Percentiles rank a stretch among this genome's conserved stretches.
Evolutionary conservation across 2,329 filamentous ascomycete species (phyloP).

Genomic region (Leptodontidium sp.): DNA sequence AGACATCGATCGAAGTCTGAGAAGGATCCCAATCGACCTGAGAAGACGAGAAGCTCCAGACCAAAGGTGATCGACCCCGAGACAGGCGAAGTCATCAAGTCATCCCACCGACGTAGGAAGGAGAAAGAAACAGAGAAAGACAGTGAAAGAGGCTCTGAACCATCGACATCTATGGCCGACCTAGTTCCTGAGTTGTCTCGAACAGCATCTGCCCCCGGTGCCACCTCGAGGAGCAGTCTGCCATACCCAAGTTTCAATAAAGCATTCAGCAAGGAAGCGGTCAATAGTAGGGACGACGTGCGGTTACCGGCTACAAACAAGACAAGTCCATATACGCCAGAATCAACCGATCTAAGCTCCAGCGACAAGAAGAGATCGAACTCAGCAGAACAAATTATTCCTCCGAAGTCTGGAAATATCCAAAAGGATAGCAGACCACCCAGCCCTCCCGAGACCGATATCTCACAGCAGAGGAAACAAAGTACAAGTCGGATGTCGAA

Average conservation of each 20-base stretch:
- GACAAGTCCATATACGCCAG: slow-evolving; percentile 65
- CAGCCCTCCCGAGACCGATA: slow-evolving; percentile 69
- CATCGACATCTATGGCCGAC: slow-evolving; percentile 52
- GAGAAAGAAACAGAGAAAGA: slow-evolving; percentile 40
- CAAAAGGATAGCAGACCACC: slow-evolving; percentile 61
- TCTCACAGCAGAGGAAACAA: slow-evolving; percentile 55
- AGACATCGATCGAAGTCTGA: slow-evolving; percentile 44
- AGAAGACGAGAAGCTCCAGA: slow-evolving; percentile 45
- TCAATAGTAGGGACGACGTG: slow-evolving; percentile 60
- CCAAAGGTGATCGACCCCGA: slow-evolving; percentile 44
- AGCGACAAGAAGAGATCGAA: slow-evolving; percentile 57
- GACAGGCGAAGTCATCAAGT: slow-evolving; percentile 44
- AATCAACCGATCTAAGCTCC: slow-evolving; percentile 73
- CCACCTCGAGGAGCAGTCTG: slow-evolving; percentile 50
- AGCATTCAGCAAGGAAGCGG: slow-evolving; percentile 87
- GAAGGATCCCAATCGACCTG: slow-evolving; percentile 45
- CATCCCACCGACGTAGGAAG: slow-evolving; percentile 42
- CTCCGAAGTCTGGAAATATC: slow-evolving; percentile 53
- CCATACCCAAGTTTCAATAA: slow-evolving; percentile 89
- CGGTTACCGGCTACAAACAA: slow-evolving; percentile 37
- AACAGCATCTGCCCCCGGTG: slow-evolving; percentile 45
- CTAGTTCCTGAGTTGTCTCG: slow-evolving; percentile 56
- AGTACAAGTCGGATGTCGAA: slow-evolving; percentile 47
- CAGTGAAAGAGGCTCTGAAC: slow-evolving; percentile 37
- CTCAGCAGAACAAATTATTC: slow-evolving; percentile 53